Percentiles rank a stretch among this genome's conserved stretches.
These are phyloP conservation scores for Suhomyces terraborum DNA, from an alignment of 1,139 yeast species.

Conservation along the genomic window DNA sequence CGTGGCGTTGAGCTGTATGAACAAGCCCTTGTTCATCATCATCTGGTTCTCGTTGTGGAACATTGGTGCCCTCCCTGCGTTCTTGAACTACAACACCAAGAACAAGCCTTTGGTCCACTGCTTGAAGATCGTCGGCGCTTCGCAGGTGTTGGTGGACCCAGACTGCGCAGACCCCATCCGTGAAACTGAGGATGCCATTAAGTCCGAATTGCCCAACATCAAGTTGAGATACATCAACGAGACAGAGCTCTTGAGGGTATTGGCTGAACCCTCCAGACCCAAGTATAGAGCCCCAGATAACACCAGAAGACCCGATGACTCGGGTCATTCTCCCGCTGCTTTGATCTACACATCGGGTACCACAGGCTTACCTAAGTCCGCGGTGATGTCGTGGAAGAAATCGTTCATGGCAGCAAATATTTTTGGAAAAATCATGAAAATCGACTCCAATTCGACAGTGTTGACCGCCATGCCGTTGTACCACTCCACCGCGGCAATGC, in stretches of 20 bases:
- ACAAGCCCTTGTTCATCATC: slow-evolving; percentile 78
- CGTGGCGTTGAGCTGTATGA: slow-evolving; percentile 78
- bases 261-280: slow-evolving; percentile 51
- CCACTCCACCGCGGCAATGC: slow-evolving; percentile 89
- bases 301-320: slow-evolving; percentile 56
- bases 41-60: slow-evolving; percentile 90
- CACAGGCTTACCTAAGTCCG: slow-evolving; percentile 94
- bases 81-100: slow-evolving; percentile 76
- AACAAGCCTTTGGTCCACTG: slow-evolving; percentile 82
- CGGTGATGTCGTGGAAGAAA: slow-evolving; percentile 91
- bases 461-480: slow-evolving; percentile 95
- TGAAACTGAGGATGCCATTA: slow-evolving; percentile 53
- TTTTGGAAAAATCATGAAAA: slow-evolving; percentile 70
- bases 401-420: slow-evolving; percentile 67
- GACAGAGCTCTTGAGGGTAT: slow-evolving; percentile 39
- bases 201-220: slow-evolving; percentile 41
- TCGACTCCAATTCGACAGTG: slow-evolving; percentile 56
- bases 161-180: slow-evolving; percentile 59
- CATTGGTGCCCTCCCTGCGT: slow-evolving; percentile 87
- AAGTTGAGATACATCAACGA: slow-evolving; percentile 61
- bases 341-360: slow-evolving; percentile 93
- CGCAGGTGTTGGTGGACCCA: slow-evolving; percentile 73
- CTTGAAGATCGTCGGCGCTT: slow-evolving; percentile 64
- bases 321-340: slow-evolving; percentile 65
- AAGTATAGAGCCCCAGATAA: slow-evolving; percentile 56